These are phyloP conservation scores for Fusarium armeniacum DNA, from an alignment of 2,329 filamentous ascomycete species.

Conservation along the genomic window DNA sequence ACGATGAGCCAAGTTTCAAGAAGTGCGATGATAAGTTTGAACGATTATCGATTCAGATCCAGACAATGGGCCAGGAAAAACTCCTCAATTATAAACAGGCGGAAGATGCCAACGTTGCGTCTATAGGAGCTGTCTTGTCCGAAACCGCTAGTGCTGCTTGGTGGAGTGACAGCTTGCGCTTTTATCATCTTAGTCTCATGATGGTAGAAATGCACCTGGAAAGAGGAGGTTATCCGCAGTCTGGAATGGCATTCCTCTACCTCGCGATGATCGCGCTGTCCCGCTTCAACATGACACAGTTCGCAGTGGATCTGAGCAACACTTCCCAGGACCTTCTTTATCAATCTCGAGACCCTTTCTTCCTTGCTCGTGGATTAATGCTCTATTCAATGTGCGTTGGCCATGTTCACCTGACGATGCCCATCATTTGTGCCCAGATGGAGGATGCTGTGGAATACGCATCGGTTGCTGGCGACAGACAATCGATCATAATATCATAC, in stretches of 20 bases:
- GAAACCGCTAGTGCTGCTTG: slow-evolving; percentile 79
- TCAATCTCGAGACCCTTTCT: slow-evolving; percentile 73
- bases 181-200: slow-evolving; percentile 77
- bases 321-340: slow-evolving; percentile 75
- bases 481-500: slow-evolving; percentile 78
- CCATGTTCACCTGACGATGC: slow-evolving; percentile 75
- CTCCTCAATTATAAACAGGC: slow-evolving; percentile 60
- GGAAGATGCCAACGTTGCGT: slow-evolving; percentile 69
- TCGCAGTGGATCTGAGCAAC: slow-evolving; percentile 74
- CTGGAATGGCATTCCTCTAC: slow-evolving; percentile 76
- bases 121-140: slow-evolving; percentile 77
- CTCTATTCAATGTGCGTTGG: slow-evolving; percentile 78
- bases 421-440: slow-evolving; percentile 69
- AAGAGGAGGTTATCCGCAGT: slow-evolving; percentile 76
- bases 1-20: slow-evolving; percentile 77
- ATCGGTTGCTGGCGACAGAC: slow-evolving; percentile 76
- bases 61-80: slow-evolving; percentile 66
- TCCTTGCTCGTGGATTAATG: slow-evolving; percentile 76
- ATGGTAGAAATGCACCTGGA: slow-evolving; percentile 76
- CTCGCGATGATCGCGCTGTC: slow-evolving; percentile 76
- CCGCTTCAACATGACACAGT: slow-evolving; percentile 78
- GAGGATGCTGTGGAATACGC: slow-evolving; percentile 77
- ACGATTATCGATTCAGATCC: slow-evolving; percentile 70
- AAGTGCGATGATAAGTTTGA: slow-evolving; percentile 83
- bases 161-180: slow-evolving; percentile 80